Percentiles rank a stretch among this genome's conserved stretches.
Conservation (phyloP, 2,329 filamentous ascomycete genomes). For the Scorias spongiosa region DNA sequence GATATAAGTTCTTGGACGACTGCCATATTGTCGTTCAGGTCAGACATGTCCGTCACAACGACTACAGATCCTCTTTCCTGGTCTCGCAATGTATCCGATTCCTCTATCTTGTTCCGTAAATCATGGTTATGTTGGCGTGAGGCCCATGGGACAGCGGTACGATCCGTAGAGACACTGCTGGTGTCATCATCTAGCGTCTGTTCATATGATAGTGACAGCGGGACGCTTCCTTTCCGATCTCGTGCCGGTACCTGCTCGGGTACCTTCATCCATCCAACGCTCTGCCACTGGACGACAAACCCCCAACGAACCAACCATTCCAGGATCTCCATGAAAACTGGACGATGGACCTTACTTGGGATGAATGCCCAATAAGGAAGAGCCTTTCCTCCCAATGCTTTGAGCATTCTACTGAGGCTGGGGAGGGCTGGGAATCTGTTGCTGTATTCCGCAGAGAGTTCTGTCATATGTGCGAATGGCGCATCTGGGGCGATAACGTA, state of each 20-base stretch:
- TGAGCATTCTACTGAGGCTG: slow-evolving; percentile 73
- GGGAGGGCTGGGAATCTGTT: slow-evolving; percentile 70
- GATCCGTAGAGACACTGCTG: slow-evolving; percentile 12
- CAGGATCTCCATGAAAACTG: slow-evolving; percentile 76
- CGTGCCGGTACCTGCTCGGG: slow-evolving; percentile 50
- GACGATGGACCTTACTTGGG: slow-evolving; percentile 74
- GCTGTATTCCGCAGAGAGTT: slow-evolving; percentile 58
- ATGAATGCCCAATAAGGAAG: slow-evolving; percentile 72
- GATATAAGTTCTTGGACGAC: slow-evolving; percentile 33
- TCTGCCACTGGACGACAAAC: slow-evolving; percentile 86
- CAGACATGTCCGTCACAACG: background rate
- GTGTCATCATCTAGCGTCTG: slow-evolving; percentile 11
- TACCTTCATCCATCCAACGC: slow-evolving; percentile 61
- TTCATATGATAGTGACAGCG: background rate
- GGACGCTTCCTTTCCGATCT: background rate
- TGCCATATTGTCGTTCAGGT: background rate
- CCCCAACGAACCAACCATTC: slow-evolving; percentile 86
- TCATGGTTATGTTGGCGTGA: background rate
- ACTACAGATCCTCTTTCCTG: background rate
- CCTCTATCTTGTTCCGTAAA: background rate
- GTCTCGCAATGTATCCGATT: background rate
- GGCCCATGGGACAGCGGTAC: slow-evolving; percentile 9
- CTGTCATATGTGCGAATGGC: slow-evolving; percentile 54
- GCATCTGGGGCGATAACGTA: slow-evolving; percentile 90
- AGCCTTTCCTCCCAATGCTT: slow-evolving; percentile 63